These are phyloP conservation scores for Eleusine coracana DNA, from an alignment of 176 grass and related monocot species.

Conservation along the genomic window DNA sequence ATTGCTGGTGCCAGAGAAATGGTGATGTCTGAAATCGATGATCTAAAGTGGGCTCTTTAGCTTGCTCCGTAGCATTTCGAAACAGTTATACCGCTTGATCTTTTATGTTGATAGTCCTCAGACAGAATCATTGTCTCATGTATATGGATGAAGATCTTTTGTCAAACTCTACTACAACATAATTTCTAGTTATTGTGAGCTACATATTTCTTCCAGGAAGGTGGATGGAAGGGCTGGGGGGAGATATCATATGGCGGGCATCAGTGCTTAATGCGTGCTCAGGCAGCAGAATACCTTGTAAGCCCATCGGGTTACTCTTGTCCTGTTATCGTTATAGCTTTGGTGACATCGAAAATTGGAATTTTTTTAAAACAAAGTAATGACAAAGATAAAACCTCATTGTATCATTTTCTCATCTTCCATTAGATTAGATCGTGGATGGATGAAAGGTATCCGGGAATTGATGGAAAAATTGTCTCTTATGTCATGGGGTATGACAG, in stretches of 20 bases:
- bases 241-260: conserved; percentile 91
- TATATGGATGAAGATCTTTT: not conserved
- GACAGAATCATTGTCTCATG: not conserved
- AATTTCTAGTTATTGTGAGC: not conserved
- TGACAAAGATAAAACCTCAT: conserved; percentile 12
- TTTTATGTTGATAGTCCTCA: not conserved
- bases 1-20: not conserved
- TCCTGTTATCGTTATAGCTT: conserved; percentile 10
- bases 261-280: conserved; percentile 74
- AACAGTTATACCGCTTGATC: conserved; percentile 11
- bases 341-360: conserved; percentile 7
- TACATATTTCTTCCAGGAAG: conserved; percentile 48
- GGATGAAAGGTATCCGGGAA: conserved; percentile 69
- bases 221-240: conserved; percentile 97
- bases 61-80: not conserved
- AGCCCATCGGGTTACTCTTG: conserved; percentile 25
- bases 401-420: conserved; percentile 29
- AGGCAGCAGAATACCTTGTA: conserved; percentile 90
- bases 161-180: not conserved
- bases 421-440: conserved; percentile 89
- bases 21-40: not conserved
- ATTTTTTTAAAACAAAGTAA: not conserved
- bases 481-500: conserved; percentile 86
- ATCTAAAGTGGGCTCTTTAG: too few species aligned
- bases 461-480: conserved; percentile 60